Conservation (phyloP, 2,329 filamentous ascomycete species). For the Xylariaceae sp. region DNA sequence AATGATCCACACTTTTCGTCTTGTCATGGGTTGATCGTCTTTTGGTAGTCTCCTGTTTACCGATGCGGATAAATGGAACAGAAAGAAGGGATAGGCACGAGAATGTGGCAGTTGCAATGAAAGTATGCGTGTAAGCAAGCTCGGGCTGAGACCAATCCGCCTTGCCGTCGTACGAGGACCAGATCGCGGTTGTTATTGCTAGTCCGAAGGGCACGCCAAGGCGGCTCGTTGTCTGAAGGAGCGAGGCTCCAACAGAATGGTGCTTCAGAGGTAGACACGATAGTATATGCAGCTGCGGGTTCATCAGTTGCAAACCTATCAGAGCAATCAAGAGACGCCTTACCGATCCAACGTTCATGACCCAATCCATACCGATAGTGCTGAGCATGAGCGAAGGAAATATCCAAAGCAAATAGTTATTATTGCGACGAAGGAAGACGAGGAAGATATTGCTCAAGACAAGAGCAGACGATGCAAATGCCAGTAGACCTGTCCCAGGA, state of each 20-base stretch:
- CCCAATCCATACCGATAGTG: slow-evolving; percentile 35
- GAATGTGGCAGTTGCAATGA: slow-evolving; percentile 31
- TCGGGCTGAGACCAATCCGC: slow-evolving; percentile 19
- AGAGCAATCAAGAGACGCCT: slow-evolving; percentile 5
- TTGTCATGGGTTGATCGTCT: slow-evolving; percentile 4
- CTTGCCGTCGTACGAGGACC: slow-evolving; percentile 30
- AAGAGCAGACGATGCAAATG: slow-evolving; percentile 24
- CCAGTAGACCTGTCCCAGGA: slow-evolving; percentile 27
- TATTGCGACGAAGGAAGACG: slow-evolving; percentile 28
- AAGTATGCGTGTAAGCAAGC: slow-evolving; percentile 31
- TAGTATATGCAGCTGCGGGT: slow-evolving; percentile 28
- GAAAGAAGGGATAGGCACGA: slow-evolving; percentile 29
- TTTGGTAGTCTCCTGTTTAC: slow-evolving; percentile 23
- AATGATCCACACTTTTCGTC: slow-evolving; percentile 2
- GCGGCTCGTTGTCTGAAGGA: slow-evolving; percentile 32
- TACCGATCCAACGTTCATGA: slow-evolving; percentile 35
- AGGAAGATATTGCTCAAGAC: slow-evolving; percentile 31
- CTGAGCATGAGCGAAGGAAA: slow-evolving; percentile 33
- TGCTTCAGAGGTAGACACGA: slow-evolving; percentile 31
- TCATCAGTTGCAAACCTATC: slow-evolving; percentile 10
- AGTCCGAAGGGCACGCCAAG: slow-evolving; percentile 33
- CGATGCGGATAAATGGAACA: slow-evolving; percentile 32
- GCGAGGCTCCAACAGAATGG: slow-evolving; percentile 30
- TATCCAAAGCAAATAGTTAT: slow-evolving; percentile 31
- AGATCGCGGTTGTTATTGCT: slow-evolving; percentile 33